Base-by-base conservation (phyloP, 148 eudicot species). In the Camellia granthamiana region DNA sequence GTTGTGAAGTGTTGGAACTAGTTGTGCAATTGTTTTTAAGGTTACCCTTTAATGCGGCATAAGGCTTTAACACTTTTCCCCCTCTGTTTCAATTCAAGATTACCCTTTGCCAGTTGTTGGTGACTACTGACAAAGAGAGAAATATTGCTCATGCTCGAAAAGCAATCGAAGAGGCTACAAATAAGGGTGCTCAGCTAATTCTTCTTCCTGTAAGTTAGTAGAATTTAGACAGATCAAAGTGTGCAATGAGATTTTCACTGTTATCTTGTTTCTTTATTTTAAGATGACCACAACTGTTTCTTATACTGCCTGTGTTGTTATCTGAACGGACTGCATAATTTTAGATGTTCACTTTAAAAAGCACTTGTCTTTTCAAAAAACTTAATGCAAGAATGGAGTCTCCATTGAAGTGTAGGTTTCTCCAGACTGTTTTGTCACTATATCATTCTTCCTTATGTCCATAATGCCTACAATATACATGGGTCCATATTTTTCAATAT, bases 91-190 rank as follows among this genome's bases (percentile, higher is more conserved):
- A 95, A 97, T 95, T 90, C 79, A 95, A 91, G 79, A 91, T 95
- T 82, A 97, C 88, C 55, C 89, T 95, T 61, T 95, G 97, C 86
- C 97, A 95, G 81, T 91, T 95, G 78, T 83, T 87, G n/a, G 97
- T 93, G 85, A 95, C 99, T 19, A 87, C 92, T 2, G 97, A 95
- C 82, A 95, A 95, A 85, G 88, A 64, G 78, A 92, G 92, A 84
- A 95, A 95, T 74, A 92, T 95, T 77, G 83, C 69, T 77, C 99
- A 93, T 83, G 99, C 99, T 69, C 88, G 83, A 62, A 77, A 85
- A 76, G 97, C 97, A 16, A 84, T 95, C 64, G 92, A 88, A 81
- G 97, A 92, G 77, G 99, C 94, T 84, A 97, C 92, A 19, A 86
- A 84, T 58, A 95, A 85, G 90, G 97, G 97, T 74, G 95, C 97